Evolutionary conservation across 2,329 filamentous ascomycete genomes (phyloP).

Genomic region (Ramichloridium luteum): DNA sequence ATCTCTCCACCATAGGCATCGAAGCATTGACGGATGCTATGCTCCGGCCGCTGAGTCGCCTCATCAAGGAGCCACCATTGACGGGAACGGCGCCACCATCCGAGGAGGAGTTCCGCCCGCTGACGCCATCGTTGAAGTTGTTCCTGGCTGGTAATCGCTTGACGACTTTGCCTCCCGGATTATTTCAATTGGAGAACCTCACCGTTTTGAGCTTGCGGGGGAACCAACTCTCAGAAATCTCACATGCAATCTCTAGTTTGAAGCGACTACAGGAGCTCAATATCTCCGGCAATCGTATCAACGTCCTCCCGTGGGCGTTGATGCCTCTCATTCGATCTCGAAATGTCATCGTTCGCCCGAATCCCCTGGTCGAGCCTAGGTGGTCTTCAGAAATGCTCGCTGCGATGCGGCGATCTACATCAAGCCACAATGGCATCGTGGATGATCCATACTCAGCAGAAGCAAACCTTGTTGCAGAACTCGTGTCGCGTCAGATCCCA

Average conservation of each 20-base stretch:
- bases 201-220: conserved; percentile 54
- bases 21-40: conserved; percentile 44
- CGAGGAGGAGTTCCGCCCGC: conserved; percentile 47
- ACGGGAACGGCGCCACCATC: conserved; percentile 26
- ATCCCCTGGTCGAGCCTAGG: conserved; percentile 38
- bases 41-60: conserved; percentile 40
- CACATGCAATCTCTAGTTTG: conserved; percentile 47
- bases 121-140: conserved; percentile 48
- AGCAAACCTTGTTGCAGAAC: too few species aligned
- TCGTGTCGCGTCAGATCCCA: too few species aligned
- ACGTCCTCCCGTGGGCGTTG: conserved; percentile 50
- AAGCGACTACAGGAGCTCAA: conserved; percentile 51
- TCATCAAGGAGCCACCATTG: conserved; percentile 23
- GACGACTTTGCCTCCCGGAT: conserved; percentile 41
- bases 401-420: too few species aligned
- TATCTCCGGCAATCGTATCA: conserved; percentile 51
- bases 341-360: conserved; percentile 48
- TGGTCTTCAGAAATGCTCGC: too few species aligned
- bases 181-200: conserved; percentile 51
- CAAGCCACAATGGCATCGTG: too few species aligned
- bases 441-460: conserved; percentile 9
- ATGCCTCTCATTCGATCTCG: conserved; percentile 45
- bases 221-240: conserved; percentile 50
- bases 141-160: conserved; percentile 51
- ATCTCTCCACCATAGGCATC: conserved; percentile 46